phyloP scores from a whole-genome alignment of 2,329 filamentous ascomycete species.

The Exophiala oligosperma region DNA sequence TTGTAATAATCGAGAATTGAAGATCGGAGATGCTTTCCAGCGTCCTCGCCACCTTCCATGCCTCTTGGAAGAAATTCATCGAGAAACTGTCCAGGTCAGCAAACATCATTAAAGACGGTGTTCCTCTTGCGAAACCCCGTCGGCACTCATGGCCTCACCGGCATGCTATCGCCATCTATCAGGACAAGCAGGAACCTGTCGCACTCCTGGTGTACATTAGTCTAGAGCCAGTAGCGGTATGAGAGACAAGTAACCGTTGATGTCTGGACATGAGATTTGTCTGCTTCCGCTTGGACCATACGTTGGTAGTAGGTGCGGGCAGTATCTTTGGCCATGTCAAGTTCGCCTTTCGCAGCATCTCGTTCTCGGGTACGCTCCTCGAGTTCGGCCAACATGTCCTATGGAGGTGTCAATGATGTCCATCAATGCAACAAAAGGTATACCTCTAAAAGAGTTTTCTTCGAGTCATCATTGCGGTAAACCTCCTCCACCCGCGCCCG shows the following conservation, averaged over 20 bases:
- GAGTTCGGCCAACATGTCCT: conserved; percentile 18
- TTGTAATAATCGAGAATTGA: conserved; percentile 18
- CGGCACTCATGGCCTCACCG: conserved; percentile 30
- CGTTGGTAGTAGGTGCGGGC: conserved; percentile 20
- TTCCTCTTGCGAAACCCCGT: not conserved
- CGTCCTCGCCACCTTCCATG: conserved; percentile 23
- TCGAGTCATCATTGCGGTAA: conserved; percentile 9
- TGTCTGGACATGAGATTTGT: conserved; percentile 16
- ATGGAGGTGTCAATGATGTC: not conserved
- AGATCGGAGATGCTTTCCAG: conserved; percentile 23
- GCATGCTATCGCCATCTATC: conserved; percentile 39
- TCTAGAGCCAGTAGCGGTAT: not conserved
- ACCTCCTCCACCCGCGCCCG: conserved; percentile 18
- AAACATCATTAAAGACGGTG: not conserved
- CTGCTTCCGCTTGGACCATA: conserved; percentile 22
- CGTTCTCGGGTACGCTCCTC: conserved; percentile 19
- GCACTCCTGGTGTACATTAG: conserved; percentile 22
- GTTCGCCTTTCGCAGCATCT: conserved; percentile 18
- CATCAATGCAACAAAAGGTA: not conserved
- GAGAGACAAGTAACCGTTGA: conserved; percentile 16
- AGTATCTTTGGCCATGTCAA: conserved; percentile 23
- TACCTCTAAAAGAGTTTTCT: conserved; percentile 20
- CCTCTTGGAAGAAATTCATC: conserved; percentile 22
- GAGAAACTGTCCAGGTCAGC: conserved; percentile 21
- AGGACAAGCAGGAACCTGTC: conserved; percentile 25